Evolutionary conservation across 1,139 yeast species (phyloP), one percentile per base, ranked within the genome.

Genomic region (Diutina neorugosa): DNA sequence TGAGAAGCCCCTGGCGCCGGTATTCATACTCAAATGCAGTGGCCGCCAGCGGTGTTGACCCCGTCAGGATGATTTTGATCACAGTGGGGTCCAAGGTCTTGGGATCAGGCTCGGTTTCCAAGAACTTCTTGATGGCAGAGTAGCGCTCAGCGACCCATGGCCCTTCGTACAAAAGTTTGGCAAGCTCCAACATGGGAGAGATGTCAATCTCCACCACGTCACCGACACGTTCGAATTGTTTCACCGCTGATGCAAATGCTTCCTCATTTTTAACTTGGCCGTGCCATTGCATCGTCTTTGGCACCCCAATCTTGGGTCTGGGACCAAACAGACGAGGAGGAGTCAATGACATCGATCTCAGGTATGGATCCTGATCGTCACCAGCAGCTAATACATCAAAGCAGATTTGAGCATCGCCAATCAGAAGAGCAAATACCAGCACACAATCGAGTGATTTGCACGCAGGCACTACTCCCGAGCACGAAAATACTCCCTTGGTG

Each of bases 61-160:
- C 98, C 53, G 89, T 82, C 60, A 76, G 76, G 60, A 93, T 84
- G 63, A 93, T 89, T 40, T 75, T 67, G 50, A 74, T 67, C n/a
- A 91, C 98, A 8, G 89, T 86, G 51, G 96, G 94, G 66, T 93
- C 96, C 62, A 91, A 73, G 54, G 81, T 72, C 46, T 77, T 73
- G 51, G 71, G 77, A 40, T 93, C 88, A n/a, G 93, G 91, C 60
- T 82, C 78, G 19, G 87, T 71, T n/a, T 74, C 77, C 55, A 87
- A 74, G 63, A 90, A 87, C 44, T 84, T 87, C 60, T 81, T 79
- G 44, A 82, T 79, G 19, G 96, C 96, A 57, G 89, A 81, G 69
- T 82, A 90, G 60, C 98, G 80, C 71, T 93, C 98, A 27, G 95
- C 87, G 11, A 93, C 98, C 98, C 98, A 93, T n/a, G 98, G 88